A percentile compares a stretch with the other conserved stretches of the same genome.
Evolutionary conservation across 2,329 filamentous ascomycete genomes (phyloP).

Genomic region (Neurospora sp.): DNA sequence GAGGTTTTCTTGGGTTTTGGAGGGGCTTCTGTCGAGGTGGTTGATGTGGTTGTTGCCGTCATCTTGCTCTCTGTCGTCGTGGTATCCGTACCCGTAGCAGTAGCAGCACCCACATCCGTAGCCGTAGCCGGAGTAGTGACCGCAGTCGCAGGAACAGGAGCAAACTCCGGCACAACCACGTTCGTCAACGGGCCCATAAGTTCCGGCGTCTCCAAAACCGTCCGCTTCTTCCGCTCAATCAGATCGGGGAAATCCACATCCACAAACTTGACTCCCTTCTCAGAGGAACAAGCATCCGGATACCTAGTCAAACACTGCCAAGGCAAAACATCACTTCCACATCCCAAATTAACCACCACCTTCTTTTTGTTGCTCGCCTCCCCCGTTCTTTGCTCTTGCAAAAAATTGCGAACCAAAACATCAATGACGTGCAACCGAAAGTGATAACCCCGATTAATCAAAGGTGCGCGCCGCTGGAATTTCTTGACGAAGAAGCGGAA

Average conservation of each 20-base stretch:
- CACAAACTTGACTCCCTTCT: constrained; percentile 52
- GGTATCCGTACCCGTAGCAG: neutral
- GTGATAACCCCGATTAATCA: constrained; percentile 88
- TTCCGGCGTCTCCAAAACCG: constrained; percentile 54
- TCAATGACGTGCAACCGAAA: constrained; percentile 77
- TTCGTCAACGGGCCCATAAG: constrained; percentile 41
- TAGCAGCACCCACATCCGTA: neutral
- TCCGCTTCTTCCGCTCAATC: constrained; percentile 61
- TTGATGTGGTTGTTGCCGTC: constrained; percentile 9
- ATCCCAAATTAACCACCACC: constrained; percentile 75
- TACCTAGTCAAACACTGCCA: constrained; percentile 72
- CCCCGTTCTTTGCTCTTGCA: constrained; percentile 32
- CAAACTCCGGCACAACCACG: constrained; percentile 22
- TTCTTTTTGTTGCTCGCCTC: constrained; percentile 42
- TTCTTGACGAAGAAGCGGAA: constrained; percentile 83
- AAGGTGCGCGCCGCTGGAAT: constrained; percentile 69
- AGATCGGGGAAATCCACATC: constrained; percentile 81
- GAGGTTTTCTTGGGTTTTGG: neutral
- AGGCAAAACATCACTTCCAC: constrained; percentile 81
- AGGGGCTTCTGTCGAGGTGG: constrained; percentile 24
- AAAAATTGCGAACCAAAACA: constrained; percentile 61
- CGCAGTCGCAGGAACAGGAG: neutral
- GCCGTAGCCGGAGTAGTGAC: neutral
- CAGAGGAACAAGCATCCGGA: constrained; percentile 39
- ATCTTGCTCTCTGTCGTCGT: neutral